These are phyloP conservation scores for Plicaturopsis crispa DNA, from an alignment of 768 basidiomycete species.

Conservation along the genomic window DNA sequence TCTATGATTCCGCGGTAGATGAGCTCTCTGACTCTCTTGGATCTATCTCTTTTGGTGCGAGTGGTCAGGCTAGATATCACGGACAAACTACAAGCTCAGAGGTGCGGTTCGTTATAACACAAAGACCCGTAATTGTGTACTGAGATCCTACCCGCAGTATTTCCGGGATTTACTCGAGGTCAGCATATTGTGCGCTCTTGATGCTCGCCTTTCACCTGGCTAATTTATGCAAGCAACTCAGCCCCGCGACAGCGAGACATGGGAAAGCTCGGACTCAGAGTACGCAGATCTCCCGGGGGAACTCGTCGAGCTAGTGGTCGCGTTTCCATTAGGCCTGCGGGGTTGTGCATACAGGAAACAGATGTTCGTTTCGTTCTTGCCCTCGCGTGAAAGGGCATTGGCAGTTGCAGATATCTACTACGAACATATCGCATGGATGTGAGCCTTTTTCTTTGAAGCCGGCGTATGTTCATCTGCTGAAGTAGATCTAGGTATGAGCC, in stretches of 20 bases:
- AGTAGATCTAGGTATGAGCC: slow-evolving; percentile 39
- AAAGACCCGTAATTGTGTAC: no score
- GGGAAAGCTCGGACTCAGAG: slow-evolving; percentile 11
- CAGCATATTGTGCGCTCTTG: slow-evolving; percentile 8
- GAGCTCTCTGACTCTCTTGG: slow-evolving; percentile 33
- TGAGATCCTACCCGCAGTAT: slow-evolving; percentile 32
- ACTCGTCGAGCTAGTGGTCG: slow-evolving; percentile 34
- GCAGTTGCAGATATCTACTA: slow-evolving; percentile 36
- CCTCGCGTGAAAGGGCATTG: slow-evolving; percentile 29
- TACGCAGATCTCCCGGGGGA: slow-evolving; percentile 31
- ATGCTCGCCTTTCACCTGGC: not conserved
- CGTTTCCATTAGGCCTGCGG: slow-evolving; percentile 42
- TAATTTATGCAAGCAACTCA: not conserved
- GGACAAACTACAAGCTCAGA: slow-evolving; percentile 43
- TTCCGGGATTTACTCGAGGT: slow-evolving; percentile 21
- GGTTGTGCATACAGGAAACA: slow-evolving; percentile 28
- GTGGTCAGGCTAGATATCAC: slow-evolving; percentile 43
- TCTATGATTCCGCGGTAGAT: slow-evolving; percentile 17
- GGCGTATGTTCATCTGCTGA: slow-evolving; percentile 1
- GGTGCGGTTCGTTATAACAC: slow-evolving; percentile 20
- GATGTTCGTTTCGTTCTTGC: slow-evolving; percentile 32
- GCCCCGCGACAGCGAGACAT: slow-evolving; percentile 4
- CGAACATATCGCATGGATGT: slow-evolving; percentile 39
- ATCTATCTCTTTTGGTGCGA: slow-evolving; percentile 37
- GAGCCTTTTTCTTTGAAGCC: slow-evolving; percentile 12